Conservation (phyloP, 495 filamentous ascomycete species). For the Aspergillus carlsbadensis region DNA sequence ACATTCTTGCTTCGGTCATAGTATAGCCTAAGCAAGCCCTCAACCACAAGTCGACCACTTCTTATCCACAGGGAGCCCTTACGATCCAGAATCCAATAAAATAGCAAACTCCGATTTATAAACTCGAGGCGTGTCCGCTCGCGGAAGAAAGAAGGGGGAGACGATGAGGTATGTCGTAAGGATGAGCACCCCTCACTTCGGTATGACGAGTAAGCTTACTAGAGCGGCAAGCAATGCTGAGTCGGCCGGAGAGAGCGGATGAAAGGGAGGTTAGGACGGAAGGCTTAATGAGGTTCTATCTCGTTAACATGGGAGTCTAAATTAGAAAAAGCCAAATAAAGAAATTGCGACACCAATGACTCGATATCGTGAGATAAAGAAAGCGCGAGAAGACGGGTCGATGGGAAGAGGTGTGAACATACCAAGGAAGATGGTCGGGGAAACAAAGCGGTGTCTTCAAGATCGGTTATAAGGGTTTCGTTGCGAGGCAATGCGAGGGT, state of each 20-base stretch:
- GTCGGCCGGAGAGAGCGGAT: background rate
- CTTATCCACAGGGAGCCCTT: slow-evolving; percentile 20
- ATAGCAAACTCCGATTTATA: background rate
- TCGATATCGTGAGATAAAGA: background rate
- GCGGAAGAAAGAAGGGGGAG: background rate
- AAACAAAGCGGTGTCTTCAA: background rate
- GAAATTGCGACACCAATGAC: background rate
- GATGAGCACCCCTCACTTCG: slow-evolving; percentile 1
- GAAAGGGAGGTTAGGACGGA: background rate
- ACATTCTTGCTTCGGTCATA: slow-evolving; percentile 55
- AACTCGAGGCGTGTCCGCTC: background rate
- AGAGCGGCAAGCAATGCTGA: background rate
- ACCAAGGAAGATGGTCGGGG: background rate
- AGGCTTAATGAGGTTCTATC: background rate
- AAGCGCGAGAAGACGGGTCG: background rate
- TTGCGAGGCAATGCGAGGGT: slow-evolving; percentile 3
- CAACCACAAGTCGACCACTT: slow-evolving; percentile 6
- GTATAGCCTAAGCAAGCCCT: slow-evolving; percentile 18
- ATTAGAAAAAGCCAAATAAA: background rate
- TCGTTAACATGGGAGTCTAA: background rate
- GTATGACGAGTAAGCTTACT: slow-evolving; percentile 9
- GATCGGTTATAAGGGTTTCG: background rate
- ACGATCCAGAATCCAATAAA: slow-evolving; percentile 17
- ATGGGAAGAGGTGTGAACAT: background rate
- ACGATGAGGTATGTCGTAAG: background rate